A percentile compares a stretch with the other conserved stretches of the same genome.
phyloP scores from a whole-genome alignment of 148 eudicot genomes.

The Oxyria digyna region DNA sequence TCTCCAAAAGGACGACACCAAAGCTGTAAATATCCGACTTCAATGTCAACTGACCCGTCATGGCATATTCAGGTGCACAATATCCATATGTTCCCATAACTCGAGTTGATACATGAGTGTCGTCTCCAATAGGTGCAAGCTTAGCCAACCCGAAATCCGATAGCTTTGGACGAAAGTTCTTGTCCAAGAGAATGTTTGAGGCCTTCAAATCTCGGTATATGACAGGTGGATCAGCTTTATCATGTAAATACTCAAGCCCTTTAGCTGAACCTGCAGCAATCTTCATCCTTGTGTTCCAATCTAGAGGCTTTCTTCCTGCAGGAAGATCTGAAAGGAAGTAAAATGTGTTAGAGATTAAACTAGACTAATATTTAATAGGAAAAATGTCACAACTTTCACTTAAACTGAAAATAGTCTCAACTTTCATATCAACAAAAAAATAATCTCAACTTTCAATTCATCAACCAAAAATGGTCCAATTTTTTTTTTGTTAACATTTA shows the following conservation, averaged over 20 bases:
- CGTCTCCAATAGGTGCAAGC: conserved; percentile 16
- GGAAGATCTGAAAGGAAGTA: conserved; percentile 2
- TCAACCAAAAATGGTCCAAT: too few species aligned
- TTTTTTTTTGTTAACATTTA: too few species aligned
- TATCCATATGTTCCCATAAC: conserved; percentile 14
- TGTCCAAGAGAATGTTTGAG: conserved; percentile 17
- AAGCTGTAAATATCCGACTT: conserved; percentile 21
- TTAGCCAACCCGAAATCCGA: conserved; percentile 24
- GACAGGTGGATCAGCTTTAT: conserved; percentile 17
- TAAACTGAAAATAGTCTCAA: too few species aligned
- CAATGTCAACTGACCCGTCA: conserved; percentile 17
- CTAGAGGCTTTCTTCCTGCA: conserved; percentile 11
- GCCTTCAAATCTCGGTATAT: conserved; percentile 17
- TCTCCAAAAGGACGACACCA: conserved; percentile 46
- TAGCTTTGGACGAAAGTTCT: conserved; percentile 14
- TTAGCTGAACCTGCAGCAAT: conserved; percentile 19
- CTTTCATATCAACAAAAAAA: too few species aligned
- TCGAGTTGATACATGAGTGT: conserved; percentile 18
- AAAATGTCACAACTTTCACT: too few species aligned
- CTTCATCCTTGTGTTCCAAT: conserved; percentile 21
- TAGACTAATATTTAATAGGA: too few species aligned
- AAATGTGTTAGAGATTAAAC: too few species aligned
- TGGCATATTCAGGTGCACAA: conserved; percentile 15
- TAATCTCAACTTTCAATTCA: too few species aligned
- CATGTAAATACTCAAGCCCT: conserved; percentile 20